phyloP scores from a whole-genome alignment of 768 basidiomycete species.

The Russula griseocarnosa region DNA sequence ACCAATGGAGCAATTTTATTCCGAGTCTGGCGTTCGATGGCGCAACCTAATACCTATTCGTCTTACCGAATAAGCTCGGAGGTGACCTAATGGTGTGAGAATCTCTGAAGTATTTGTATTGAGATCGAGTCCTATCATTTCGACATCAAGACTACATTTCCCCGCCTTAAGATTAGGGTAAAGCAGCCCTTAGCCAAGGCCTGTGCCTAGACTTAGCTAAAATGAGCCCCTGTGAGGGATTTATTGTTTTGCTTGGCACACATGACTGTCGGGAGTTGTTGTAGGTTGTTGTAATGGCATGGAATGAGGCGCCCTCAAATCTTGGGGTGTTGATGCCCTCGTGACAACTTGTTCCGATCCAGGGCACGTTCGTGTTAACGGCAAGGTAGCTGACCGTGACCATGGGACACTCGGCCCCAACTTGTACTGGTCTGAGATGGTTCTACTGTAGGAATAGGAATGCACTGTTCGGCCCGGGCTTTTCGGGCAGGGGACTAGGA shows the following conservation, averaged over 20 bases:
- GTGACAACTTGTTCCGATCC: slow-evolving; percentile 1
- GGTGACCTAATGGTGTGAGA: background rate
- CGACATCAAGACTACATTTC: background rate
- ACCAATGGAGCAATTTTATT: background rate
- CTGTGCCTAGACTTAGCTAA: background rate
- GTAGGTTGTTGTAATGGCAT: background rate
- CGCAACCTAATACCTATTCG: background rate
- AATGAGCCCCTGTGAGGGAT: background rate
- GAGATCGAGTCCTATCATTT: background rate
- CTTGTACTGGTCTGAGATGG: background rate
- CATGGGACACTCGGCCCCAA: background rate
- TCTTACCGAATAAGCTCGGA: background rate
- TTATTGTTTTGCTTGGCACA: background rate
- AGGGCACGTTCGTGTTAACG: slow-evolving; percentile 10
- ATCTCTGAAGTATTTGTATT: background rate
- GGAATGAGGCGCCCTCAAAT: background rate
- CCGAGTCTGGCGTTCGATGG: background rate
- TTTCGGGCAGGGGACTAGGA: background rate
- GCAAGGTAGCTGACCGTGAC: slow-evolving; percentile 1
- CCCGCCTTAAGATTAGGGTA: background rate
- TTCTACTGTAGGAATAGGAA: background rate
- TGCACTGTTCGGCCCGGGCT: background rate
- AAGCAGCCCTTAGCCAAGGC: background rate
- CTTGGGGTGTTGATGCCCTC: background rate
- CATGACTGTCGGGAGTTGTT: background rate